A percentile compares a stretch with the other conserved stretches of the same genome.
These are phyloP conservation scores for Globisporangium yorkense DNA, from an alignment of 352 stramenopile species.

Conservation along the genomic window DNA sequence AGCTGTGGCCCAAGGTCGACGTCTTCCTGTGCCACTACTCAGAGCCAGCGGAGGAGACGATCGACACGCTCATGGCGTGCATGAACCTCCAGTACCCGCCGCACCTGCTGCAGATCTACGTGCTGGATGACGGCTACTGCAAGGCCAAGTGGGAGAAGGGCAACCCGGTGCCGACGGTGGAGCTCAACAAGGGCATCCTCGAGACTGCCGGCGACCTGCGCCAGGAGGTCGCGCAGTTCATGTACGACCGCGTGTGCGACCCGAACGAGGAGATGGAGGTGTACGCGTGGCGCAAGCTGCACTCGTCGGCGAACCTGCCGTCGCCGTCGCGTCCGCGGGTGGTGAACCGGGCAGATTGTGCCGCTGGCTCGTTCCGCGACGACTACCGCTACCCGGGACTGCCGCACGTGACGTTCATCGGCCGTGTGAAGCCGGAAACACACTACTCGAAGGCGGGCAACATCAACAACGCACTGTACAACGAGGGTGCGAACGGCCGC, in stretches of 20 bases:
- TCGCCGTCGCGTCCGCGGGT: constrained; percentile 62
- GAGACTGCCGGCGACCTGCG: constrained; percentile 76
- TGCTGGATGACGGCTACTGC: constrained; percentile 85
- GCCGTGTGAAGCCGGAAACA: constrained; percentile 66
- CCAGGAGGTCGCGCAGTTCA: constrained; percentile 84
- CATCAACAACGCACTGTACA: constrained; percentile 89
- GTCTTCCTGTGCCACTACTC: constrained; percentile 79
- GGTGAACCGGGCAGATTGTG: constrained; percentile 67
- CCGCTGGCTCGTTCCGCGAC: constrained; percentile 76
- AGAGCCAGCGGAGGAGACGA: constrained; percentile 79
- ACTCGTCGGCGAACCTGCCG: constrained; percentile 78
- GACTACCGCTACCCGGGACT: constrained; percentile 82
- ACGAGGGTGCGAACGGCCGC: constrained; percentile 74
- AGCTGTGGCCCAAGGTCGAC: constrained; percentile 83
- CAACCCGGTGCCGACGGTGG: constrained; percentile 43
- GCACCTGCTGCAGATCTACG: constrained; percentile 80
- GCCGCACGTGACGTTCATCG: constrained; percentile 72
- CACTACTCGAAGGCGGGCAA: constrained; percentile 87
- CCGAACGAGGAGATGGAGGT: constrained; percentile 85
- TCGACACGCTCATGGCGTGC: constrained; percentile 82
- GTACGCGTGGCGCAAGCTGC: constrained; percentile 82
- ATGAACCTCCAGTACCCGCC: constrained; percentile 87
- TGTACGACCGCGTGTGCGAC: constrained; percentile 85
- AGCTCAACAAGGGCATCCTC: constrained; percentile 19
- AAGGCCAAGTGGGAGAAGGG: constrained; percentile 76